These are phyloP conservation scores for Staphylotrichum tortipilum DNA, from an alignment of 495 filamentous ascomycete genomes.

Conservation along the genomic window DNA sequence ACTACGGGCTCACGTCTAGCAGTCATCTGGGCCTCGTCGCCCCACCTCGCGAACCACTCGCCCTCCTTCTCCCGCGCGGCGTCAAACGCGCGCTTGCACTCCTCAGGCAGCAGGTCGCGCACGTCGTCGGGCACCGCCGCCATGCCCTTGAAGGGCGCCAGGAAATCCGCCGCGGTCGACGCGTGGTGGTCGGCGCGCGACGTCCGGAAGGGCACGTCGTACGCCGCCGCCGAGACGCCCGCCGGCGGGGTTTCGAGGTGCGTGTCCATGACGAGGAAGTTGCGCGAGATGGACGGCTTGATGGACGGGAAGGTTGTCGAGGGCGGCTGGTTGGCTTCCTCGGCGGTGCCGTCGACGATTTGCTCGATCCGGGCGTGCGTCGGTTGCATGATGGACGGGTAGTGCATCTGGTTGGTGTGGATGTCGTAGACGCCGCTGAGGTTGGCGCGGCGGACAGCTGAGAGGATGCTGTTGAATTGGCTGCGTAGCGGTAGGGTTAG, in stretches of 20 bases:
- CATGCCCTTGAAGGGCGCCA: slow-evolving; percentile 57
- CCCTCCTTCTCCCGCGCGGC: slow-evolving; percentile 51
- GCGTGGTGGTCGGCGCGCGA: slow-evolving; percentile 18
- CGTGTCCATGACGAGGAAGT: slow-evolving; percentile 68
- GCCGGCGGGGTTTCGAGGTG: slow-evolving; percentile 50
- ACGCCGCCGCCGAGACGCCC: slow-evolving; percentile 34
- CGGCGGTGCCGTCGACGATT: slow-evolving; percentile 25
- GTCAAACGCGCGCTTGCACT: slow-evolving; percentile 62
- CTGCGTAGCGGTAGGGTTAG: slow-evolving; percentile 35
- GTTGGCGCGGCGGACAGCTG: slow-evolving; percentile 54
- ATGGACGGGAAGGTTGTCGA: slow-evolving; percentile 53
- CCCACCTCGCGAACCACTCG: slow-evolving; percentile 67
- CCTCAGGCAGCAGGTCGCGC: slow-evolving; percentile 56
- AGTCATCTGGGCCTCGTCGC: slow-evolving; percentile 46
- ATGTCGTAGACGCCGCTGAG: slow-evolving; percentile 78
- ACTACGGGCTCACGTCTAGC: slow-evolving; percentile 39
- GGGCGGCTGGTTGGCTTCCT: slow-evolving; percentile 4
- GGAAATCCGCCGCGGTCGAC: slow-evolving; percentile 26
- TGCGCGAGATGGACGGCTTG: slow-evolving; percentile 55
- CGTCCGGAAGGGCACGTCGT: slow-evolving; percentile 37
- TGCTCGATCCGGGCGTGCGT: slow-evolving; percentile 77
- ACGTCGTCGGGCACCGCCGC: slow-evolving; percentile 57
- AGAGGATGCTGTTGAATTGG: slow-evolving; percentile 68
- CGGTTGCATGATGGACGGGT: slow-evolving; percentile 81
- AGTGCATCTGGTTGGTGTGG: slow-evolving; percentile 85